A percentile compares a stretch with the other conserved stretches of the same genome.
Conservation (phyloP, 2,329 filamentous ascomycete genomes). For the Epicoccum sorghinum region DNA sequence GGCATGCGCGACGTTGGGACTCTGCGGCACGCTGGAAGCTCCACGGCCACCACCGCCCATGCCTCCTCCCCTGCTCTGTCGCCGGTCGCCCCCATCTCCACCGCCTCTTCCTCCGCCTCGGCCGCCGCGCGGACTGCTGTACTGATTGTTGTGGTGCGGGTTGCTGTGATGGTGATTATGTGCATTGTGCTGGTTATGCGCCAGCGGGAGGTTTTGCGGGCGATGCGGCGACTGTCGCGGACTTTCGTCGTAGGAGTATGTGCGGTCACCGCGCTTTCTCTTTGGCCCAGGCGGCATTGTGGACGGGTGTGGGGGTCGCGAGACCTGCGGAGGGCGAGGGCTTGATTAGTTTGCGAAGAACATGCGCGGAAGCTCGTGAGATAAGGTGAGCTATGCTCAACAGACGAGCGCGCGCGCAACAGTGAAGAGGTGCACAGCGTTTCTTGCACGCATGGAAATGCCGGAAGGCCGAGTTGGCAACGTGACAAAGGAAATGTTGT, state of each 20-base stretch:
- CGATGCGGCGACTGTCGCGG: slow-evolving; percentile 58
- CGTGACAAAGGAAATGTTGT: slow-evolving; percentile 17
- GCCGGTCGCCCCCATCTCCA: slow-evolving; percentile 20
- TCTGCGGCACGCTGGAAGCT: slow-evolving; percentile 38
- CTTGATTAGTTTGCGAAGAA: slow-evolving; percentile 30
- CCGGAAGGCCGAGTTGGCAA: slow-evolving; percentile 16
- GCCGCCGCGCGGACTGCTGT: slow-evolving; percentile 38
- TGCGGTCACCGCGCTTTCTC: slow-evolving; percentile 61
- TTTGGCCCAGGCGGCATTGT: slow-evolving; percentile 62
- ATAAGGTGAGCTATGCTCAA: not conserved
- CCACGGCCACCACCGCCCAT: slow-evolving; percentile 32
- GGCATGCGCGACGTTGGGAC: slow-evolving; percentile 35
- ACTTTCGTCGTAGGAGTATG: slow-evolving; percentile 51
- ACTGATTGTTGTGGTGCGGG: slow-evolving; percentile 51
- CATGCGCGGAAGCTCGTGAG: slow-evolving; percentile 33
- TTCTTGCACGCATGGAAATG: slow-evolving; percentile 2
- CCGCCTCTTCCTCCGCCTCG: slow-evolving; percentile 25
- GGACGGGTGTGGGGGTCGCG: slow-evolving; percentile 37
- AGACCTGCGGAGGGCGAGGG: slow-evolving; percentile 31
- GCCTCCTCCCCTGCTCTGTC: slow-evolving; percentile 24
- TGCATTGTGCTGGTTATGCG: slow-evolving; percentile 53
- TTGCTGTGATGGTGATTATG: not conserved
- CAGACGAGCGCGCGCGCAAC: not conserved
- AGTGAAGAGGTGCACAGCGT: not conserved
- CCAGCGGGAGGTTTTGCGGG: slow-evolving; percentile 58